phyloP scores from a whole-genome alignment of 2,329 filamentous ascomycete species.

The Tolypocladium tropicale region DNA sequence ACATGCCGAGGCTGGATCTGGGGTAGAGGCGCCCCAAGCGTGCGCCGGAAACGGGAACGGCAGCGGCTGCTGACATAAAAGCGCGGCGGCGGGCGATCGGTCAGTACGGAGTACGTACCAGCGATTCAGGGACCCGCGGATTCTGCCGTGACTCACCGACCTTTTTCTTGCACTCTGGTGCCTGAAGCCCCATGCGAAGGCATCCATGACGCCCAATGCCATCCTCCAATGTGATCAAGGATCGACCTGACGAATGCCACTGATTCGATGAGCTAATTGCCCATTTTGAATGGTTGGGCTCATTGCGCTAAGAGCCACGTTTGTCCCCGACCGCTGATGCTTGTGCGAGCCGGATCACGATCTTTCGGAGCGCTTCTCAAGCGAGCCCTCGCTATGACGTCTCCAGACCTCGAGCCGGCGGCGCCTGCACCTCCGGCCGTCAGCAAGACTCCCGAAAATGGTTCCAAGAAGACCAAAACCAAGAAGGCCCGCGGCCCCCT shows the following conservation, averaged over 20 bases:
- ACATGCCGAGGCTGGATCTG: neutral
- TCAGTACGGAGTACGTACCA: neutral
- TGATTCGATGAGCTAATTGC: neutral
- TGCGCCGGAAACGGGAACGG: neutral
- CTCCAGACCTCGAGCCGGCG: neutral
- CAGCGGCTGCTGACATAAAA: neutral
- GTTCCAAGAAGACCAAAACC: neutral
- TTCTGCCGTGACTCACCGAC: slow-evolving; percentile 19
- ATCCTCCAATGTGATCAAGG: neutral
- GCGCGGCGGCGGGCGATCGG: too few relatives aligned
- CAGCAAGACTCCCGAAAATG: slow-evolving; percentile 1
- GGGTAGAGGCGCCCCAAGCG: neutral
- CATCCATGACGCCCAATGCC: neutral
- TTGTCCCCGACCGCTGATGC: slow-evolving; percentile 5
- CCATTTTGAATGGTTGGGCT: neutral
- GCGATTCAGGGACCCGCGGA: neutral
- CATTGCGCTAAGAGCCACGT: neutral
- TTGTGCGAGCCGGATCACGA: slow-evolving; percentile 6
- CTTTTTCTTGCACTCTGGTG: slow-evolving; percentile 1
- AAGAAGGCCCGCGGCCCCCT: neutral
- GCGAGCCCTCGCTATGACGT: slow-evolving; percentile 7
- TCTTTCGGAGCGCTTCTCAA: slow-evolving; percentile 4
- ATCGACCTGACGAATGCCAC: neutral
- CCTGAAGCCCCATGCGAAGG: neutral
- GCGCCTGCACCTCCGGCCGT: slow-evolving; percentile 4